Evolutionary conservation across 306 rosid species (phyloP).

Genomic region (Abrus precatorius): DNA sequence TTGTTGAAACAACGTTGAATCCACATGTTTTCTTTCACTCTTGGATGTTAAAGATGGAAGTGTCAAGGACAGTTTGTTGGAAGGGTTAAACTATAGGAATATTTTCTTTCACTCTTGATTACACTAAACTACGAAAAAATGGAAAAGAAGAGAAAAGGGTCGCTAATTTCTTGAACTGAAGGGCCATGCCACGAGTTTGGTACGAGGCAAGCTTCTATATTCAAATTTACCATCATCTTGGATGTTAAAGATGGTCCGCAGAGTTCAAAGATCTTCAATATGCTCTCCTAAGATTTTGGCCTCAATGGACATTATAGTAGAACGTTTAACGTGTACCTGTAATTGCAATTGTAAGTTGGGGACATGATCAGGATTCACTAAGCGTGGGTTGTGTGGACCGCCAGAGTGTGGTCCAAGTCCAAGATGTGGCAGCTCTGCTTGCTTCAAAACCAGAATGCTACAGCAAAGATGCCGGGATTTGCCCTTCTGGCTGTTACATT

Average conservation of each 20-base stretch:
- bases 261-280: neutral
- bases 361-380: conserved; percentile 37
- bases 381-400: conserved; percentile 27
- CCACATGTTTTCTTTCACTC: too few relatives aligned
- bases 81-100: neutral
- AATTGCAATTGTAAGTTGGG: conserved; percentile 30
- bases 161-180: neutral
- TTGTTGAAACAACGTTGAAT: too few relatives aligned
- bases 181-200: neutral
- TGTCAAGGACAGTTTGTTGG: too few relatives aligned
- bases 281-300: neutral
- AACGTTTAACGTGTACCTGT: conserved; percentile 14
- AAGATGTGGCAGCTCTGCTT: conserved; percentile 42
- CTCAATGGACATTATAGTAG: neutral
- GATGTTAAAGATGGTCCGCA: neutral
- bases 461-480: conserved; percentile 54
- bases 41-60: too few relatives aligned
- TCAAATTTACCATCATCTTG: neutral
- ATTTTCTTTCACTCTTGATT: neutral
- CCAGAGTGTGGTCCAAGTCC: conserved; percentile 46
- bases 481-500: conserved; percentile 51
- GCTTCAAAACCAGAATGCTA: conserved; percentile 49
- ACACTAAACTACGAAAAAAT: neutral
- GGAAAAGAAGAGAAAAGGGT: neutral
- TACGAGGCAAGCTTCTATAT: neutral